Evolutionary conservation across 23 red algal genomes (phyloP).

Genomic region (Pyropia haitanensis): DNA sequence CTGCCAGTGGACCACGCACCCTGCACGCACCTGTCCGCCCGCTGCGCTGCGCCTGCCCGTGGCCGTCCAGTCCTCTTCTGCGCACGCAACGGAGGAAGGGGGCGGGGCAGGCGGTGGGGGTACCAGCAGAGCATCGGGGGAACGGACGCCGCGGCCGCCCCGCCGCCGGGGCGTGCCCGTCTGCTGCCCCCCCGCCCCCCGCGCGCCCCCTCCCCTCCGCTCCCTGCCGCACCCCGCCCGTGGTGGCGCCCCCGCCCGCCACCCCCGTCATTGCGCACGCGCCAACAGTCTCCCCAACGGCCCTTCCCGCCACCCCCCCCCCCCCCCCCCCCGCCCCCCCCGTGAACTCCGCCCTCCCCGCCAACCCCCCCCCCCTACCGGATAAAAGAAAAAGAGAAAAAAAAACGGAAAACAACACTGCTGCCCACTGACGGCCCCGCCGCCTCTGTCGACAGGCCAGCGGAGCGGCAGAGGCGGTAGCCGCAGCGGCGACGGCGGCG

Average conservation of each 20-base stretch:
- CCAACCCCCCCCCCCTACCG: neutral
- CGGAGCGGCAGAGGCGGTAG: neutral
- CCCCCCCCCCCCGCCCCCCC: slow-evolving; percentile 2
- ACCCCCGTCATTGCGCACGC: neutral
- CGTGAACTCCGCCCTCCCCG: neutral
- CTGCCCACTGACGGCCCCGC: neutral
- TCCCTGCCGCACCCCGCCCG: neutral
- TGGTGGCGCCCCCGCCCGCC: neutral
- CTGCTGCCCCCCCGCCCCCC: no score
- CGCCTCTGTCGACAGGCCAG: neutral
- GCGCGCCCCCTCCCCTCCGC: slow-evolving; percentile 4
- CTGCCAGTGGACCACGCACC: no score
- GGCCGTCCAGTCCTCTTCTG: no score
- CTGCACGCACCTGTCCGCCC: no score
- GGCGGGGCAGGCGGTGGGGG: no score
- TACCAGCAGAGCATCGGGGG: no score
- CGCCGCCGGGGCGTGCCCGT: no score
- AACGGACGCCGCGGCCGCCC: no score
- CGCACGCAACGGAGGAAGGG: no score
- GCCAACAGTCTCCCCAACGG: neutral
- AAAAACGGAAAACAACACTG: neutral
- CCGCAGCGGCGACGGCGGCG: neutral
- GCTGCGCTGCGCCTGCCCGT: no score
- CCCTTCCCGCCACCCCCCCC: neutral
- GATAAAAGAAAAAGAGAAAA: neutral